These are phyloP conservation scores for Diaporthe helianthi DNA, from an alignment of 2,329 filamentous ascomycete species.

Conservation along the genomic window DNA sequence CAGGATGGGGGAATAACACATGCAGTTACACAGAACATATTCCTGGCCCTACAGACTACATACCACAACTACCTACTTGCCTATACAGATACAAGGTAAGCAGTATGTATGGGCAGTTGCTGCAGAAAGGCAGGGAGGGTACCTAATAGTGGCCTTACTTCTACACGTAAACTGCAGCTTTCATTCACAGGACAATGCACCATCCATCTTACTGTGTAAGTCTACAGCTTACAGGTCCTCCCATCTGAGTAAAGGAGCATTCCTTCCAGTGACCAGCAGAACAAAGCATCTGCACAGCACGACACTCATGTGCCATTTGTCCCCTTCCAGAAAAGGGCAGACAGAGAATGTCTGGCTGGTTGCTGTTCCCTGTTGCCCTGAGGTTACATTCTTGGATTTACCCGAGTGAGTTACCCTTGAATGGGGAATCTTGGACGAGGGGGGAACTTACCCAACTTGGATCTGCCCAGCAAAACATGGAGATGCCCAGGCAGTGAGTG, in stretches of 20 bases:
- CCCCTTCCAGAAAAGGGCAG: no score
- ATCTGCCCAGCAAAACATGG: slow-evolving; percentile 23
- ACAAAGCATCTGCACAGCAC: neutral
- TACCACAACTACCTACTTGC: neutral
- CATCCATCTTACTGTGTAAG: neutral
- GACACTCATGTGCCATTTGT: no score
- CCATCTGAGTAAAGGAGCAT: neutral
- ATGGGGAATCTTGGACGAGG: slow-evolving; percentile 17
- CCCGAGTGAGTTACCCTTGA: slow-evolving; percentile 21
- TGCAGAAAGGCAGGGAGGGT: neutral
- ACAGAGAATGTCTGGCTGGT: neutral
- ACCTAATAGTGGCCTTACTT: no score
- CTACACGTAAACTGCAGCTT: neutral
- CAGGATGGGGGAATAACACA: neutral
- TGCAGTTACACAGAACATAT: neutral
- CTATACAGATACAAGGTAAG: no score
- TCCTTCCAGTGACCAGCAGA: neutral
- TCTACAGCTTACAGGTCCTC: no score
- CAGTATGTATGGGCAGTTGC: neutral
- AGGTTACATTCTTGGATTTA: slow-evolving; percentile 22
- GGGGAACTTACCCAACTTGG: neutral
- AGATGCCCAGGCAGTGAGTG: slow-evolving; percentile 12
- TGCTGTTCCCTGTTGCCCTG: slow-evolving; percentile 1
- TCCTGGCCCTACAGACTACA: neutral
- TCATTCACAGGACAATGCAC: neutral